Base-by-base conservation (phyloP, 2,329 filamentous ascomycete species). In the Arthroderma sp. region DNA sequence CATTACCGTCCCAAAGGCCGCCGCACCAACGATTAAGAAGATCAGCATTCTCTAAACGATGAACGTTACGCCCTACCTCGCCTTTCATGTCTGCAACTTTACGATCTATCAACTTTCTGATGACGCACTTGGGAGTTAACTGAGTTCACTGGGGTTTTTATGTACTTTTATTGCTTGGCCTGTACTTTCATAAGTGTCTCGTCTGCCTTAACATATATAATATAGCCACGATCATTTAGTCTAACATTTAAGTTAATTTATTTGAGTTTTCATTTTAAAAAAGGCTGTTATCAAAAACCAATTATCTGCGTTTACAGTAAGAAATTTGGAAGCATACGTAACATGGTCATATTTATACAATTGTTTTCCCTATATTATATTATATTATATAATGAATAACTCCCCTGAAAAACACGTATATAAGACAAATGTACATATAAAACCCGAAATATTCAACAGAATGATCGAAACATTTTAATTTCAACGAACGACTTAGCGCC, bases 1-100 rank as follows among this genome's bases (percentile, higher is more conserved):
- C 28, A 73, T 83, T 33, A 63, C 77, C 13, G 75, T 83, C 5
- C 81, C 81, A 0, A 83, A 83, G 68, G 75, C 76, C 52, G 63
- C 74, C 55, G 72, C 73, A 15, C 75, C 75, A 8, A 70, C 70
- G 58, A 64, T 73, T 37, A 77, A 77, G 69, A 79, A 76, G 70
- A 80, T 83, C 62, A 73, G 70, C 56, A 77, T 83, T 5, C 13
- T 17, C 9, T 51, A 31, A 51, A 51, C 21, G 44, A 49, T 31
- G 41, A 25, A 2, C 19, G 8, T 31, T 8, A 33, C 8, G 23
- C 11, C 23, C 15, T n/a, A 38, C 28, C n/a, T 7, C n/a, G 2
- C 47, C n/a, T 17, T 31, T 31, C 4, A 31, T 51, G 28, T 33
- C 44, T 31, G 28, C n/a, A 31, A 33, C 25, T 17, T 31, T 33